phyloP scores from a whole-genome alignment of 2,329 filamentous ascomycete species.

The Verticillium alfalfae region DNA sequence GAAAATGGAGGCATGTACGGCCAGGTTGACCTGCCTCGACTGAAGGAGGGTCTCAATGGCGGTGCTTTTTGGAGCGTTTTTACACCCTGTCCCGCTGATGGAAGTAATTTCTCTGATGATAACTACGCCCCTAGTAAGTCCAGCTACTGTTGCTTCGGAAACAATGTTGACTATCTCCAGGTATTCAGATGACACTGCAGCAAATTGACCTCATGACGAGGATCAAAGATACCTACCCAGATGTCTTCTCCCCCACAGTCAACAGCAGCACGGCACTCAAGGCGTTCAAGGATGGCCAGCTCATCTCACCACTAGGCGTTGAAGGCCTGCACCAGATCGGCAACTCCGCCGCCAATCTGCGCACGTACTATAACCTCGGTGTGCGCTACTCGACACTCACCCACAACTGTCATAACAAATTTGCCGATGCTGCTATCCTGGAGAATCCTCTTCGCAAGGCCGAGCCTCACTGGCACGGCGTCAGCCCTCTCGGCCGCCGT shows the following conservation, averaged over 20 bases:
- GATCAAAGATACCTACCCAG: constrained; percentile 58
- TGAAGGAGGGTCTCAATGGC: constrained; percentile 66
- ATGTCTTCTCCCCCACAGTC: constrained; percentile 60
- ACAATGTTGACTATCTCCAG: constrained; percentile 22
- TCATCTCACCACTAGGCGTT: constrained; percentile 75
- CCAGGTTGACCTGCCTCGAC: constrained; percentile 76
- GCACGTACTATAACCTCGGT: constrained; percentile 70
- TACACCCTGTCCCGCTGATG: constrained; percentile 68
- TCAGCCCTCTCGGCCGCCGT: constrained; percentile 63
- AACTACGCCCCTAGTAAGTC: constrained; percentile 62
- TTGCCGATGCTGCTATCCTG: constrained; percentile 75
- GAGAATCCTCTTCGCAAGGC: constrained; percentile 45
- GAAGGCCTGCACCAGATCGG: constrained; percentile 93
- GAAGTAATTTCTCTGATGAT: constrained; percentile 66
- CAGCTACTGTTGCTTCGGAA: background rate
- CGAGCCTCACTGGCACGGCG: constrained; percentile 61
- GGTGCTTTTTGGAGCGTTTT: constrained; percentile 94
- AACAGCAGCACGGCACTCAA: constrained; percentile 56
- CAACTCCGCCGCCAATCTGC: constrained; percentile 71
- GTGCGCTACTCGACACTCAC: constrained; percentile 86
- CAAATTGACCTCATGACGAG: constrained; percentile 71
- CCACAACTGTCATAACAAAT: constrained; percentile 90
- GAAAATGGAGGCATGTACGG: constrained; percentile 59
- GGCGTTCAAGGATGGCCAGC: constrained; percentile 54
- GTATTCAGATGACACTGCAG: constrained; percentile 62